A percentile compares a stretch with the other conserved stretches of the same genome.
Conservation (phyloP, 192 early-diverging fungal genomes). For the Linnemannia elongata region DNA sequence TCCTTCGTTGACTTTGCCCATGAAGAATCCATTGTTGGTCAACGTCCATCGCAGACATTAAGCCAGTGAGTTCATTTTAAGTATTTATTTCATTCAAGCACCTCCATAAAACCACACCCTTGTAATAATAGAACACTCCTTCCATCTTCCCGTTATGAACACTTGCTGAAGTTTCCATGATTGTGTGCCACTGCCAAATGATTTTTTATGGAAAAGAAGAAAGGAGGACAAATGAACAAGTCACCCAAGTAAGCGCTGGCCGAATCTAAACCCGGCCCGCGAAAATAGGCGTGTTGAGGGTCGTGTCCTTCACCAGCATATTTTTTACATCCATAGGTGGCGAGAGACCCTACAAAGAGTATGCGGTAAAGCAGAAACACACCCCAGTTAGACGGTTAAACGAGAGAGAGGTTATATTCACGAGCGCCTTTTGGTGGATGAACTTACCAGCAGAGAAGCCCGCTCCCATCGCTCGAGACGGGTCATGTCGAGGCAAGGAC, state of each 20-base stretch:
- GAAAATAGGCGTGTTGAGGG: slow-evolving; percentile 18
- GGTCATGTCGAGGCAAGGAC: slow-evolving; percentile 34
- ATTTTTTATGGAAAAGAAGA: neutral
- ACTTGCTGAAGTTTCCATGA: too few relatives aligned
- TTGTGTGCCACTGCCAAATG: too few relatives aligned
- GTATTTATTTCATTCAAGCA: neutral
- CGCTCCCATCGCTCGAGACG: slow-evolving; percentile 53
- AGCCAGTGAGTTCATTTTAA: neutral
- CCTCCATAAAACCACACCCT: neutral
- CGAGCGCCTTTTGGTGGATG: neutral
- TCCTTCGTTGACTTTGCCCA: slow-evolving; percentile 53
- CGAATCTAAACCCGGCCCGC: slow-evolving; percentile 23
- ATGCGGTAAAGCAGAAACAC: too few relatives aligned
- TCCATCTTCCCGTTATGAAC: neutral
- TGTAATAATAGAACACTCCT: neutral
- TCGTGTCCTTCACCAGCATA: neutral
- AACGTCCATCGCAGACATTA: slow-evolving; percentile 37
- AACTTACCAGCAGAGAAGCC: slow-evolving; percentile 32
- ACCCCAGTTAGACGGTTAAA: neutral
- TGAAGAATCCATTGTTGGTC: slow-evolving; percentile 57
- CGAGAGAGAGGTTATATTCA: neutral
- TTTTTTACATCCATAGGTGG: slow-evolving; percentile 44
- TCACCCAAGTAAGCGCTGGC: neutral
- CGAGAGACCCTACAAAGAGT: slow-evolving; percentile 27
- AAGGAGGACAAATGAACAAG: neutral